These are phyloP conservation scores for Pyricularia sp. DNA, from an alignment of 2,329 filamentous ascomycete genomes.

Conservation along the genomic window DNA sequence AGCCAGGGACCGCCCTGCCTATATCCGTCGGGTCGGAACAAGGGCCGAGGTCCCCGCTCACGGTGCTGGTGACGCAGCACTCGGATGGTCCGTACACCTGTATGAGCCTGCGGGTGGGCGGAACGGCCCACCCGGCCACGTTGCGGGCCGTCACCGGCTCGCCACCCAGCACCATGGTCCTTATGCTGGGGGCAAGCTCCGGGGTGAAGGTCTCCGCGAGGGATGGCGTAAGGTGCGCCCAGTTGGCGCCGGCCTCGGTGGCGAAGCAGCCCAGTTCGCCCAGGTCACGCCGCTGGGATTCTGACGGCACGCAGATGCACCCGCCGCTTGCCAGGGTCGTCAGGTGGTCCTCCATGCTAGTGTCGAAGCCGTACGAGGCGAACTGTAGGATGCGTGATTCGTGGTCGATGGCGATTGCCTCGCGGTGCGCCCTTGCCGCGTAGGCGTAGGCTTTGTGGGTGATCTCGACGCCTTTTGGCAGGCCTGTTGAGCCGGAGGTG, in stretches of 20 bases:
- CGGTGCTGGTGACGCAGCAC: constrained; percentile 8
- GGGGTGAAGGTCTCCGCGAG: neutral
- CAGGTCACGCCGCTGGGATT: neutral
- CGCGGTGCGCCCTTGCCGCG: neutral
- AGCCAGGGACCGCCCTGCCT: neutral
- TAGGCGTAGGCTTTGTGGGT: neutral
- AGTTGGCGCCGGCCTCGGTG: neutral
- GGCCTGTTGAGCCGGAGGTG: neutral
- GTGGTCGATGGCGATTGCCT: too few species aligned
- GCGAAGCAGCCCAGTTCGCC: neutral
- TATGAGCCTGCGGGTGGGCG: constrained; percentile 8
- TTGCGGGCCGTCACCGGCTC: neutral
- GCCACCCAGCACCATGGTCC: neutral
- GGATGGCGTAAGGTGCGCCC: neutral
- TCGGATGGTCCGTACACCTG: constrained; percentile 24
- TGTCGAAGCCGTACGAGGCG: neutral
- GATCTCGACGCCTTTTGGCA: neutral
- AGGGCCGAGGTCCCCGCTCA: neutral
- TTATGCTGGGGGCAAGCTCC: neutral
- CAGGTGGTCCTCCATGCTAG: neutral
- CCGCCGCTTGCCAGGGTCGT: neutral
- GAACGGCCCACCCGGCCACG: neutral
- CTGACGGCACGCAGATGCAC: neutral
- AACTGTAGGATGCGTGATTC: neutral
- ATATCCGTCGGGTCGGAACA: neutral